phyloP scores from a whole-genome alignment of 164 flowering plant species.

The Aristolochia fimbriata region DNA sequence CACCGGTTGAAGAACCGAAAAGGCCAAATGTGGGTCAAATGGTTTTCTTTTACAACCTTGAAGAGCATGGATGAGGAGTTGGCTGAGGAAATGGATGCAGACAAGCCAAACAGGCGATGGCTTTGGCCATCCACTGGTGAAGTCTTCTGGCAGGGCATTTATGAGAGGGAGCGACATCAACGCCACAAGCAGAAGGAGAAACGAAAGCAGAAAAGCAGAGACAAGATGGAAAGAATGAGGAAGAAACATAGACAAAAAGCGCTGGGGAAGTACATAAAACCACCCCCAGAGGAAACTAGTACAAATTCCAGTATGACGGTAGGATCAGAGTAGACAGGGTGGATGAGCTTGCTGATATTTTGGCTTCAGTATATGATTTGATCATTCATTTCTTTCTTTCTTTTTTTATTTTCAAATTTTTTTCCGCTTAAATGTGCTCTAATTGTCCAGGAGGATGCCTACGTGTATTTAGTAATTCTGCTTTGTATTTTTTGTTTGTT shows the following conservation, averaged over 20 bases:
- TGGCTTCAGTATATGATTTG: too few relatives aligned
- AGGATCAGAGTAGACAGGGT: too few relatives aligned
- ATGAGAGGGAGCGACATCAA: conserved; percentile 59
- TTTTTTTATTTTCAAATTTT: too few relatives aligned
- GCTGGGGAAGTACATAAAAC: conserved; percentile 84
- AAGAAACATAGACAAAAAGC: conserved; percentile 47
- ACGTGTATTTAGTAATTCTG: conserved; percentile 9
- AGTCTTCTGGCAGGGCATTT: conserved; percentile 78
- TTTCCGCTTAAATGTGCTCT: too few relatives aligned
- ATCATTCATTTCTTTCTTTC: too few relatives aligned
- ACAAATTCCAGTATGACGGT: too few relatives aligned
- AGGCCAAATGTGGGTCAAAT: conserved; percentile 88
- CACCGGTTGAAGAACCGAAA: conserved; percentile 54
- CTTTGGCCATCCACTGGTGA: conserved; percentile 96
- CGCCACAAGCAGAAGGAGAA: conserved; percentile 50
- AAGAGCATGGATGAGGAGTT: conserved; percentile 95
- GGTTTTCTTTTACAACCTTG: conserved; percentile 66
- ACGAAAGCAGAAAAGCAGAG: conserved; percentile 57
- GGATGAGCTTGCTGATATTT: too few relatives aligned
- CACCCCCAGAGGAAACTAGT: conserved; percentile 39
- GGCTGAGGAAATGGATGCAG: conserved; percentile 81
- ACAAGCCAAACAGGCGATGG: conserved; percentile 45
- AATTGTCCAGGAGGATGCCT: conserved; percentile 15
- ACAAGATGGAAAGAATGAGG: conserved; percentile 52
- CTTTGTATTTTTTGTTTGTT: conserved; percentile 14